Conservation (phyloP, 768 basidiomycete species). For the Mycena metata region DNA sequence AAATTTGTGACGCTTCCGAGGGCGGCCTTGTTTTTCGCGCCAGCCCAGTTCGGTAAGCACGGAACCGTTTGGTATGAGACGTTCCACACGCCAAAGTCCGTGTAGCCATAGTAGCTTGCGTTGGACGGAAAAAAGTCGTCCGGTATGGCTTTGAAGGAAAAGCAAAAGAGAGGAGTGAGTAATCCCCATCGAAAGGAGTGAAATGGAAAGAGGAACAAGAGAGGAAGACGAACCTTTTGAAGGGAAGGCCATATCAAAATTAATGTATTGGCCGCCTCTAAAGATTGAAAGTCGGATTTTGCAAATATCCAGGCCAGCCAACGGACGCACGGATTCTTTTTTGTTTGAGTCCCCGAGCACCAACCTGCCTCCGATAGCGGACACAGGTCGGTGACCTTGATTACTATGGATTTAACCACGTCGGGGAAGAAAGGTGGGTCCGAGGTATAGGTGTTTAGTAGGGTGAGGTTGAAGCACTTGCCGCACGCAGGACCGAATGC, state of each 20-base stretch:
- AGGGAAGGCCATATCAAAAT: no score
- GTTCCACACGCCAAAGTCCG: slow-evolving; percentile 91
- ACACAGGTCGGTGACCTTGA: slow-evolving; percentile 88
- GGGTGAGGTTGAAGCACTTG: slow-evolving; percentile 82
- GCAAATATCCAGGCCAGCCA: not conserved
- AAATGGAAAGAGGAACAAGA: no score
- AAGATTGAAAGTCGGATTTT: not conserved
- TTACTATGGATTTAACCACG: slow-evolving; percentile 69
- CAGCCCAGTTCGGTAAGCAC: slow-evolving; percentile 75
- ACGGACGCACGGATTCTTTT: slow-evolving; percentile 69
- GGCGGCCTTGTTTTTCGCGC: slow-evolving; percentile 68
- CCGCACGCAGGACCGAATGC: slow-evolving; percentile 82
- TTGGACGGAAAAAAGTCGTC: slow-evolving; percentile 83
- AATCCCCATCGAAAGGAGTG: no score
- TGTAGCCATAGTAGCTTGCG: slow-evolving; percentile 72
- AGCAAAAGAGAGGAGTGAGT: no score
- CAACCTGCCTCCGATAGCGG: slow-evolving; percentile 72
- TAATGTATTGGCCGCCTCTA: slow-evolving; percentile 78
- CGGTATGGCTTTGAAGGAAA: no score
- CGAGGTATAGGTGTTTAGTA: slow-evolving; percentile 75
- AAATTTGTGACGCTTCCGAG: slow-evolving; percentile 76
- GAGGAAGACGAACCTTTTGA: no score
- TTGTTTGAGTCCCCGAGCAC: slow-evolving; percentile 76
- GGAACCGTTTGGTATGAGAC: slow-evolving; percentile 76
- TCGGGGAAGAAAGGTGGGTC: slow-evolving; percentile 79